A percentile compares a stretch with the other conserved stretches of the same genome.
Evolutionary conservation across 495 filamentous ascomycete genomes (phyloP).

Genomic region (Xylaria palmicola): DNA sequence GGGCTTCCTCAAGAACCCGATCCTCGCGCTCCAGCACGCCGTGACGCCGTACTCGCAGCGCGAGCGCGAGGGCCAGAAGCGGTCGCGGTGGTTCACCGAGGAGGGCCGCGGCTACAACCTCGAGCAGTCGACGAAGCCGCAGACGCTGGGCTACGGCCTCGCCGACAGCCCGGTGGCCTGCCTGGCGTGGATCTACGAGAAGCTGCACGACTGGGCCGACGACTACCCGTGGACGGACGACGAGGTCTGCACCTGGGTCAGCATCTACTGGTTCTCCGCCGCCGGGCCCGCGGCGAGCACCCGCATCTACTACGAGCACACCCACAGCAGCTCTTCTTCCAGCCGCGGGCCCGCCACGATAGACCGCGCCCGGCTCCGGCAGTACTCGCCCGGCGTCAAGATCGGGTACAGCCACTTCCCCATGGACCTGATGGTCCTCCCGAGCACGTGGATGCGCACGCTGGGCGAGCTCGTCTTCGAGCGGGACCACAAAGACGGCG

Average conservation of each 20-base stretch:
- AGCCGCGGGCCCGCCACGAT: conserved; percentile 22
- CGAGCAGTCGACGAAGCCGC: conserved; percentile 60
- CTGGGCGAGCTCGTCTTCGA: conserved; percentile 60
- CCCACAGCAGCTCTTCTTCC: conserved; percentile 26
- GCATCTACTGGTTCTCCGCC: conserved; percentile 59
- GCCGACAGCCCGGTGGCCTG: conserved; percentile 61
- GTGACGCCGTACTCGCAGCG: conserved; percentile 35
- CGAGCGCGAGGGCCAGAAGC: conserved; percentile 44
- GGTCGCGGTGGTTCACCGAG: conserved; percentile 49
- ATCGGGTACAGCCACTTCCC: conserved; percentile 58
- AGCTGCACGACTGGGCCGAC: conserved; percentile 68
- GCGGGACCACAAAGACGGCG: conserved; percentile 52
- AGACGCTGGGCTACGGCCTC: conserved; percentile 59
- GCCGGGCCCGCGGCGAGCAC: conserved; percentile 57
- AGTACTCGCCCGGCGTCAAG: conserved; percentile 47
- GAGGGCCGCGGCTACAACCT: conserved; percentile 58
- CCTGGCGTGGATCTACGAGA: conserved; percentile 69
- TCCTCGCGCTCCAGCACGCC: conserved; percentile 44
- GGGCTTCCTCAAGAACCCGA: conserved; percentile 36
- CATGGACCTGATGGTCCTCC: conserved; percentile 52
- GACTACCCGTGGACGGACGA: conserved; percentile 66
- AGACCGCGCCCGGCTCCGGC: conserved; percentile 12
- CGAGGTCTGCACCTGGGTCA: conserved; percentile 65
- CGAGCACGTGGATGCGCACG: conserved; percentile 49
- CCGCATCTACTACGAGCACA: conserved; percentile 61